Conservation (phyloP, 345 rosid species). For the Bruguiera gymnorhiza region DNA sequence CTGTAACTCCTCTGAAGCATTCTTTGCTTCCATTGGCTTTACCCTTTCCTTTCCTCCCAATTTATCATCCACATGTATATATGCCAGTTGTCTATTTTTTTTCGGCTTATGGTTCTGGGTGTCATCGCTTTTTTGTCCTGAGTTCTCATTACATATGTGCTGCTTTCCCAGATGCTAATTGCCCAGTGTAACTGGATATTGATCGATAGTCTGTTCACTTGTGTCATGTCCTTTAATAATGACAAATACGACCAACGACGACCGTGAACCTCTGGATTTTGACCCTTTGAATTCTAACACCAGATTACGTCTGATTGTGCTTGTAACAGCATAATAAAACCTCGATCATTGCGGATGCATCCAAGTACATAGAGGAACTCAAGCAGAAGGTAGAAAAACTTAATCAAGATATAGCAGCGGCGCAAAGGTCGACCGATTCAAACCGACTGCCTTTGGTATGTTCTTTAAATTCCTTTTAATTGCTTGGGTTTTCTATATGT, state of each 20-base stretch:
- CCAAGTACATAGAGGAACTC: conserved; percentile 73
- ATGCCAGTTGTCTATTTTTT: too few relatives aligned
- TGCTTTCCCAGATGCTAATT: too few relatives aligned
- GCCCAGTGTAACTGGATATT: too few relatives aligned
- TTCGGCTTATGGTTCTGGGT: too few relatives aligned
- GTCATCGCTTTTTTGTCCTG: too few relatives aligned
- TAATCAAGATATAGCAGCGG: conserved; percentile 46
- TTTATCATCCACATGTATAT: too few relatives aligned
- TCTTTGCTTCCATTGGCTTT: conserved; percentile 15
- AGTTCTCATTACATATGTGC: too few relatives aligned
- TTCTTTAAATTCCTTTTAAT: background rate
- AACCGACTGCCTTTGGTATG: conserved; percentile 42
- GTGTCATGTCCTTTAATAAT: background rate
- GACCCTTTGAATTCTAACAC: background rate
- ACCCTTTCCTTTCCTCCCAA: background rate
- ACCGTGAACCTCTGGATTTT: too few relatives aligned
- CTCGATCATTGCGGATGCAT: conserved; percentile 71
- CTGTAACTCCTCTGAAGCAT: background rate
- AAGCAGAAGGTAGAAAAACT: conserved; percentile 65
- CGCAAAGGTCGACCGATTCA: conserved; percentile 36
- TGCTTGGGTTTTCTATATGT: too few relatives aligned
- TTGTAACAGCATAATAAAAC: conserved; percentile 52
- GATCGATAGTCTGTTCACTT: too few relatives aligned
- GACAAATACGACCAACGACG: too few relatives aligned
- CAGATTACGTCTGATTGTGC: background rate